Percentiles rank a stretch among this genome's conserved stretches.
phyloP scores from a whole-genome alignment of 176 grass and related monocot genomes.

The Eragrostis nindensis region DNA sequence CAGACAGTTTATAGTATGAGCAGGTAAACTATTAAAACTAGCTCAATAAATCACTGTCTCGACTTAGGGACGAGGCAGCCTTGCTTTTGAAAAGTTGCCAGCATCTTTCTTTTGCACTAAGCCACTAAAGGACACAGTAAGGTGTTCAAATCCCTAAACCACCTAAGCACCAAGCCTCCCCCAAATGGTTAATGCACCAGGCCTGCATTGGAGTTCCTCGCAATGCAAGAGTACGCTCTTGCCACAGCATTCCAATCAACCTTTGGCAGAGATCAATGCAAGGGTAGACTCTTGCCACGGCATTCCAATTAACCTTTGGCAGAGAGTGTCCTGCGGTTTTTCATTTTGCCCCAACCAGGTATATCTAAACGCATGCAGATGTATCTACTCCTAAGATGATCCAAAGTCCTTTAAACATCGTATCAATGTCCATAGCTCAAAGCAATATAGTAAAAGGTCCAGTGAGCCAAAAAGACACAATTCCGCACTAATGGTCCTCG shows the following conservation, averaged over 20 bases:
- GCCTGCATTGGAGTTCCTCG: too few relatives aligned
- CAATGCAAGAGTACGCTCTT: too few relatives aligned
- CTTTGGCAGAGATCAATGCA: neutral
- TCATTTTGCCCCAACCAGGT: neutral
- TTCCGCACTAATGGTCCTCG: constrained; percentile 6
- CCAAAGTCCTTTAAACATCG: neutral
- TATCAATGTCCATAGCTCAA: neutral
- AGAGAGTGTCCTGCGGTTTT: neutral
- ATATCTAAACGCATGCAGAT: neutral
- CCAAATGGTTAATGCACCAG: neutral
- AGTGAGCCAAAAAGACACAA: constrained; percentile 23
- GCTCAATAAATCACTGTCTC: neutral
- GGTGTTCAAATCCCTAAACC: too few relatives aligned
- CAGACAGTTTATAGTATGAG: neutral
- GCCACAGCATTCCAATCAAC: too few relatives aligned
- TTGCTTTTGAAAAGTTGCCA: neutral
- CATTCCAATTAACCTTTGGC: neutral
- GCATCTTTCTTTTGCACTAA: neutral
- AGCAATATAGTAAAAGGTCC: neutral
- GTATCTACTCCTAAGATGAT: neutral
- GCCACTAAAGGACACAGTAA: neutral
- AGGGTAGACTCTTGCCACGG: neutral
- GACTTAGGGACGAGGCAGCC: constrained; percentile 8
- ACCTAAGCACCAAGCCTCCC: too few relatives aligned
- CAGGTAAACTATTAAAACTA: neutral